Base-by-base conservation (phyloP, 1,139 yeast species). In the Suhomyces coccinellae region DNA sequence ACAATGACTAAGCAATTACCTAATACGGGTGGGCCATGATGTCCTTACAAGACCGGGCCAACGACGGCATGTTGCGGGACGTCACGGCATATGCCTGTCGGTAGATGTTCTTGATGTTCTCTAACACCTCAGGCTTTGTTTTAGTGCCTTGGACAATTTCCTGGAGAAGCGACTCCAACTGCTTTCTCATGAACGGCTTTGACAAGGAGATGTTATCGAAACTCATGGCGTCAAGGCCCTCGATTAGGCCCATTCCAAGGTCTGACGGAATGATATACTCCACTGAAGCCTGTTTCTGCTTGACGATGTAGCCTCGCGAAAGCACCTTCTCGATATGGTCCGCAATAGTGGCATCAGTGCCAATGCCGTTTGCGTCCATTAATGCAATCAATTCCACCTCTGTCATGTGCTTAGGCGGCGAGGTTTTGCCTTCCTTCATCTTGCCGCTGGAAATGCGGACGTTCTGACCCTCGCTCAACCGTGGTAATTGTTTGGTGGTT, bases 341-440 rank as follows among this genome's bases (percentile, higher is more conserved):
- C 0, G 99, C 99, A 68, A 95, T 95, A 0, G 99, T 95, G 1
- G 99, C 99, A 69, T 95, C 99, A 0, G 99, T 95, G 1, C 99
- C 99, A 40, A 95, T 95, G 0, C 98, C 98, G 65, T 95, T 95
- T 6, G 82, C 88, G 67, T 95, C 99, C 99, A 95, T 95, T 41
- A 93, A 68, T 10, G 90, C 86, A 67, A 95, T 89, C 31, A 95
- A 73, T 57, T 93, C 99, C 0, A 97, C 77, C 64, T 95, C 99
- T 0, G 99, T 91, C 75, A 95, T 78, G 45, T 82, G 85, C 32
- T 70, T 69, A 0, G 99, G 99, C 0, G 97, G 83, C 0, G 84
- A 62, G 0, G 99, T 93, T 46, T 77, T 75, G 0, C 98, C 97
- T 17, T 81, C 82, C 45, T 78, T 77, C 61, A 95, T 63, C 46